Conservation (phyloP, 2,329 filamentous ascomycete genomes). For the Thielaviopsis ethacetica region DNA sequence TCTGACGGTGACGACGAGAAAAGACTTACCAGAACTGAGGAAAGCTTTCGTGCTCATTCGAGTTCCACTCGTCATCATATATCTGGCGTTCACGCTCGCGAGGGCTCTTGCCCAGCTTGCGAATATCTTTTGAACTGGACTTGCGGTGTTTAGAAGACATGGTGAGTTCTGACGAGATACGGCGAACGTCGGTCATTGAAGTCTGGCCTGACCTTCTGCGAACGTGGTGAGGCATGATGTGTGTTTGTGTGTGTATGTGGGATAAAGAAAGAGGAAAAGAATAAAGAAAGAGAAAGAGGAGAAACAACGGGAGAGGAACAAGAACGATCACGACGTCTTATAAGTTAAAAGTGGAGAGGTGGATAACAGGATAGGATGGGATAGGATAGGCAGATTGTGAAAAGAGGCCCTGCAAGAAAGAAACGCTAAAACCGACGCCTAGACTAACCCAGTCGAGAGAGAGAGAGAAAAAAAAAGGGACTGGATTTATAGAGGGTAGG, state of each 20-base stretch:
- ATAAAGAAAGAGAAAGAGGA: neutral
- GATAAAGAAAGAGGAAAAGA: neutral
- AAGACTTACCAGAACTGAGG: conserved; percentile 46
- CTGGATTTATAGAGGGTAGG: no score
- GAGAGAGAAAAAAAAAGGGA: no score
- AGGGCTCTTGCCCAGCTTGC: conserved; percentile 34
- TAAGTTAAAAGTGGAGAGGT: conserved; percentile 2
- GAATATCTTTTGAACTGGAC: conserved; percentile 23
- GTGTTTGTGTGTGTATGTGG: conserved; percentile 10
- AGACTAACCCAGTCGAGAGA: neutral
- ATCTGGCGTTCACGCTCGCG: conserved; percentile 32
- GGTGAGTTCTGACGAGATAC: conserved; percentile 30
- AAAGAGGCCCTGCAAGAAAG: neutral
- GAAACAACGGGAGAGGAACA: conserved; percentile 4
- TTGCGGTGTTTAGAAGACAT: conserved; percentile 29
- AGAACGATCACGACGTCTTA: neutral
- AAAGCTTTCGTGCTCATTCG: conserved; percentile 43
- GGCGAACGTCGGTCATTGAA: conserved; percentile 37
- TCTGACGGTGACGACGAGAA: neutral
- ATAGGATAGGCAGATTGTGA: neutral
- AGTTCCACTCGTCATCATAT: conserved; percentile 29
- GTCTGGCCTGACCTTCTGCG: conserved; percentile 35
- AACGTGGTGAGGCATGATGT: conserved; percentile 38
- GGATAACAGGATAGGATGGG: neutral
- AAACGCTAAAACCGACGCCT: no score